These are phyloP conservation scores for Syzygium syzygioides DNA, from an alignment of 441 rosid species.

Conservation along the genomic window DNA sequence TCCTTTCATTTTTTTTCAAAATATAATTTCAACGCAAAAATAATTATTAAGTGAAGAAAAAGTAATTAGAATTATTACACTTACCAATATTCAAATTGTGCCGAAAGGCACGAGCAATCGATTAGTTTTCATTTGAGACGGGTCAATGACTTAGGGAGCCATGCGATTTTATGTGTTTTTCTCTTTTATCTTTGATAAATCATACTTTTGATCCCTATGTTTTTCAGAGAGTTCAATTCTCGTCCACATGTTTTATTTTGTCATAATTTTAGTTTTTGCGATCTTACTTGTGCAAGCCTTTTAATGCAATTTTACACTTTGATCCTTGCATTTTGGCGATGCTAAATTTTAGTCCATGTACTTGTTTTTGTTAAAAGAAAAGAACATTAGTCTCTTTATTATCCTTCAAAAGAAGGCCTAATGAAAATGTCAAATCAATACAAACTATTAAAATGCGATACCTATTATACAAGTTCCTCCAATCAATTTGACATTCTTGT, in stretches of 20 bases:
- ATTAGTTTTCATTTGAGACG: neutral
- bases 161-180: neutral
- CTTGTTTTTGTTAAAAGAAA: neutral
- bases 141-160: neutral
- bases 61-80: neutral
- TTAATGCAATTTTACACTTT: neutral
- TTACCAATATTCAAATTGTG: neutral
- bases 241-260: neutral
- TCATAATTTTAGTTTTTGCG: neutral
- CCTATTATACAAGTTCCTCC: neutral
- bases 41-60: neutral
- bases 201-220: neutral
- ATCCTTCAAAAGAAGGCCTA: neutral
- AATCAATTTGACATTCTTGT: neutral
- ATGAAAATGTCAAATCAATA: neutral
- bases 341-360: neutral
- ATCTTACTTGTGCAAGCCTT: neutral
- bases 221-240: neutral
- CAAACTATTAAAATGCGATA: rapidly evolving
- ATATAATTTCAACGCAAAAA: neutral
- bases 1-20: neutral
- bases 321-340: neutral
- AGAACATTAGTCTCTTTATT: too few relatives aligned
- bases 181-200: neutral
- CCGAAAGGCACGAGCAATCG: neutral